Conservation (phyloP, 2,329 filamentous ascomycete genomes). For the Epichloe festucae region DNA sequence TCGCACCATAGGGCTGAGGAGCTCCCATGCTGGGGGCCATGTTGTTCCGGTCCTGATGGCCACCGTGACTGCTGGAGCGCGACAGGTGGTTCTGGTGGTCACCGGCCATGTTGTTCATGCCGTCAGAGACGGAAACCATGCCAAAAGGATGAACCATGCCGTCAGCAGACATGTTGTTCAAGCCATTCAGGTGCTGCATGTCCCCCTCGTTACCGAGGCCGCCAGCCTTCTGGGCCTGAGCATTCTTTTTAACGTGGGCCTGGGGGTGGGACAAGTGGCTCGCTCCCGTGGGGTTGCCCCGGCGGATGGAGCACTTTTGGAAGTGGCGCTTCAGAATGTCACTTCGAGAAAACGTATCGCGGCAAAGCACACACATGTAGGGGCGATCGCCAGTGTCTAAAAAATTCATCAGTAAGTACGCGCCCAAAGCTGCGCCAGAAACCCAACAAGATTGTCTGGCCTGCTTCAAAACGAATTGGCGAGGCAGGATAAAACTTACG, state of each 20-base stretch:
- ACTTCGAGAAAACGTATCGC: constrained; percentile 94
- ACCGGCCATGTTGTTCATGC: constrained; percentile 45
- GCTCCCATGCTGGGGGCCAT: constrained; percentile 39
- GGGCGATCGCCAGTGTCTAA: constrained; percentile 92
- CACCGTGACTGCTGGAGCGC: constrained; percentile 45
- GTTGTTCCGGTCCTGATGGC: constrained; percentile 43
- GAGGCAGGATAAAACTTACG: constrained; percentile 52
- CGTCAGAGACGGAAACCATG: constrained; percentile 42
- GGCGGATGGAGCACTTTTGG: constrained; percentile 94
- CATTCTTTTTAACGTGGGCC: constrained; percentile 72
- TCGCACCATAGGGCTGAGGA: constrained; percentile 43
- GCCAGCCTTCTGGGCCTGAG: constrained; percentile 43
- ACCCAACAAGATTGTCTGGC: neutral
- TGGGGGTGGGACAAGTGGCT: constrained; percentile 90
- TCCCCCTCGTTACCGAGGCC: constrained; percentile 40
- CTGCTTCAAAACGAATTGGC: neutral
- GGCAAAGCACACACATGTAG: constrained; percentile 96
- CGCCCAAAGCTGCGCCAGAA: constrained; percentile 13
- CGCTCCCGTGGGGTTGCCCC: constrained; percentile 88
- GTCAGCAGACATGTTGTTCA: constrained; percentile 44
- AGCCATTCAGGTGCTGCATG: constrained; percentile 46
- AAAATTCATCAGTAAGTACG: constrained; percentile 15
- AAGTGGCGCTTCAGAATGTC: constrained; percentile 98
- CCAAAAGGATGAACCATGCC: constrained; percentile 45
- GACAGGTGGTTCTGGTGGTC: constrained; percentile 47